Evolutionary conservation across 768 basidiomycete genomes (phyloP).

Genomic region (Psilocybe sp.): DNA sequence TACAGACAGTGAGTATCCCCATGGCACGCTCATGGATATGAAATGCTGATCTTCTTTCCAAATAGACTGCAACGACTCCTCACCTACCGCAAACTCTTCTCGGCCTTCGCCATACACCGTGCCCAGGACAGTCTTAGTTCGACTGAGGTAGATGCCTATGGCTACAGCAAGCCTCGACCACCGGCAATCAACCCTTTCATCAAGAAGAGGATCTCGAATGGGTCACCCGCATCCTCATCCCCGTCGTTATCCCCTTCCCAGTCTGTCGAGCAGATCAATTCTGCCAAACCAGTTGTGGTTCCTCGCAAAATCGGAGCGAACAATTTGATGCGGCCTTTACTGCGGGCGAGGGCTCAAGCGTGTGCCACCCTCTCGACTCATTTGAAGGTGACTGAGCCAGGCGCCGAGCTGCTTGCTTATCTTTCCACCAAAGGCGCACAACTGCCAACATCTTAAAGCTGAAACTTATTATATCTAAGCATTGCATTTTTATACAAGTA

Average conservation of each 20-base stretch:
- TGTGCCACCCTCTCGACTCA: slow-evolving; percentile 18
- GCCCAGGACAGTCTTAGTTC: slow-evolving; percentile 11
- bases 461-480: no score
- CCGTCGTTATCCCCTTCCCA: background rate
- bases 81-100: slow-evolving; percentile 35
- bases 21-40: background rate
- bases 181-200: slow-evolving; percentile 43
- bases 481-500: no score
- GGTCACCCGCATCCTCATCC: background rate
- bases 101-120: slow-evolving; percentile 28
- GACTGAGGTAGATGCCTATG: slow-evolving; percentile 24
- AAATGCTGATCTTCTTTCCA: background rate
- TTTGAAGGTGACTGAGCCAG: slow-evolving; percentile 12
- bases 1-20: slow-evolving; percentile 27
- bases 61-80: slow-evolving; percentile 30
- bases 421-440: no score
- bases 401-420: no score
- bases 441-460: no score
- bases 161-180: slow-evolving; percentile 32
- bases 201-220: slow-evolving; percentile 21
- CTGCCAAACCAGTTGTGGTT: background rate
- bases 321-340: slow-evolving; percentile 26
- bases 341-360: slow-evolving; percentile 29
- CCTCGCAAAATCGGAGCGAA: slow-evolving; percentile 9
- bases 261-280: background rate